These are phyloP conservation scores for Dendrocalamus sinicus DNA, from an alignment of 176 grass and related monocot genomes.

Conservation along the genomic window DNA sequence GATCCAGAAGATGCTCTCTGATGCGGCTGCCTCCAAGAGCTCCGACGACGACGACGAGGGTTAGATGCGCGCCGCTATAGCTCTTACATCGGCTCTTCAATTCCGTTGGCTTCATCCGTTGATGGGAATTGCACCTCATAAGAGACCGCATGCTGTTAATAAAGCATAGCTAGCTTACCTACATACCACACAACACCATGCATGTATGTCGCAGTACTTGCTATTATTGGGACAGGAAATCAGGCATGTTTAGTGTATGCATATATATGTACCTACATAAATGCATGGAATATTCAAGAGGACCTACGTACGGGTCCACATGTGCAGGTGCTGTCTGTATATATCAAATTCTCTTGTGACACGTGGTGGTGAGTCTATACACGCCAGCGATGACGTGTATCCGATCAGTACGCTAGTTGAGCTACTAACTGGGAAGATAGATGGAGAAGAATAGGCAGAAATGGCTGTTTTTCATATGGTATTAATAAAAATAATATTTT, in stretches of 20 bases:
- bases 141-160: background rate
- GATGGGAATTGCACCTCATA: background rate
- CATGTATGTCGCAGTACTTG: background rate
- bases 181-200: constrained; percentile 1
- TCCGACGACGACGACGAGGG: constrained; percentile 45
- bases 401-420: background rate
- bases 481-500: no score
- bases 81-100: background rate
- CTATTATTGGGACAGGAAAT: background rate
- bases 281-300: constrained; percentile 24
- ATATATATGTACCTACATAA: background rate
- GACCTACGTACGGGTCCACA: background rate
- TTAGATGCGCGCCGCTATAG: background rate
- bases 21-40: constrained; percentile 52
- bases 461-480: no score
- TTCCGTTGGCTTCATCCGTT: background rate
- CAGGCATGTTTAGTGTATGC: background rate
- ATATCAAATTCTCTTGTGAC: background rate
- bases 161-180: background rate
- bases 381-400: background rate
- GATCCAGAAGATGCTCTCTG: constrained; percentile 65
- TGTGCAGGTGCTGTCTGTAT: background rate
- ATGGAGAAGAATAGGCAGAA: no score
- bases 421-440: no score
- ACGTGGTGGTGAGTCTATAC: constrained; percentile 10